Evolutionary conservation across 805 yeast genomes (phyloP), one percentile per base, ranked within the genome.

Genomic region (Ogataea wickerhamii): DNA sequence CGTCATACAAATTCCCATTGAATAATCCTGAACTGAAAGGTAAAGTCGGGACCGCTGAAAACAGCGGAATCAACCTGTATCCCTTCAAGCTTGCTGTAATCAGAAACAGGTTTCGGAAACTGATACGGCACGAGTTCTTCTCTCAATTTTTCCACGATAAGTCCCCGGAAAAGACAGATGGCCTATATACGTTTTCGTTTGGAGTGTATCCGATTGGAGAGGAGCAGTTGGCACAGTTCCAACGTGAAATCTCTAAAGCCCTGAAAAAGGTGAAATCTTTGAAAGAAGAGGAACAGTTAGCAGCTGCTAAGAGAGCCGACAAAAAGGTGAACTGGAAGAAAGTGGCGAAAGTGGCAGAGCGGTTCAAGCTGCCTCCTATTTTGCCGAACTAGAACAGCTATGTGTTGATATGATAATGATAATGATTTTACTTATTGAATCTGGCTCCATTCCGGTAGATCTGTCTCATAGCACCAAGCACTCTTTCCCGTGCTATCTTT

Each of bases 61-160:
- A 33, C 5, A 13, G 16, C 11, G 11, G 12, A 12, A 8, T 8
- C 25, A 36, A 38, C 2, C 41, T 40, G 4, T 40, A 37, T 18
- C 54, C 60, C 4, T 53, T 55, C 32, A 49, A 47, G 16, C 40
- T 40, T n/a, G 50, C 64, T 2, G 58, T 56, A 1, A 37, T 51
- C 29, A 44, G 65, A 28, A 37, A 46, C 6, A 44, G 33, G n/a
- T 36, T 43, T 14, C 49, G 45, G 22, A 57, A 52, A 31, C 19
- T 55, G 13, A 7, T 52, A 2, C 47, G 51, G 18, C 40, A 40
- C 17, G 13, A 18, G 1, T 51, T 60, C 34, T 48, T 52, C 33
- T 36, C 48, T 2, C 21, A 28, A 4, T 58, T 43, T 36, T 17
- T 34, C 5, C 18, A 37, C 3, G 43, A 48, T 33, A 11, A 24